Conservation (phyloP, 169 alveolate genomes). For the Cryptosporidium meleagridis region DNA sequence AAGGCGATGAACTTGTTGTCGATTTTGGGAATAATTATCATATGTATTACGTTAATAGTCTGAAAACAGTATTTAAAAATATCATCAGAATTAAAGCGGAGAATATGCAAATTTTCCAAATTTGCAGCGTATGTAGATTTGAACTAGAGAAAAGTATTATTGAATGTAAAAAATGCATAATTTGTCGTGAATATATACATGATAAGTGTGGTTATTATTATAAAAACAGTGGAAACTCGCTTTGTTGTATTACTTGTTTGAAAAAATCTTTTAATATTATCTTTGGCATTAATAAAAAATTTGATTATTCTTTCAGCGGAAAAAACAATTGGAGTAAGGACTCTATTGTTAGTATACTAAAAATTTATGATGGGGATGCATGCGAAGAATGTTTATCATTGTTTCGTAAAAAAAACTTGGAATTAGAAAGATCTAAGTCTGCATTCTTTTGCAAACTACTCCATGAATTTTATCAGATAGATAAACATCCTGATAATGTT, state of each 20-base stretch:
- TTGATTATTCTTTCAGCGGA: neutral
- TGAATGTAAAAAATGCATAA: slow-evolving; percentile 5
- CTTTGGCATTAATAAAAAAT: slow-evolving; percentile 26
- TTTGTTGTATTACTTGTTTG: slow-evolving; percentile 24
- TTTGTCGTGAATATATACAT: slow-evolving; percentile 22
- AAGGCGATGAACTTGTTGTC: slow-evolving; percentile 58
- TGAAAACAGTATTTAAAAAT: neutral
- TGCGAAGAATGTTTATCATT: slow-evolving; percentile 25
- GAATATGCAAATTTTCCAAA: neutral
- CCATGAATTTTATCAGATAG: slow-evolving; percentile 24
- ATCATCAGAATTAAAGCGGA: slow-evolving; percentile 4
- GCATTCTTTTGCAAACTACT: slow-evolving; percentile 21
- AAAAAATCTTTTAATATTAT: slow-evolving; percentile 23
- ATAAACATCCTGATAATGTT: slow-evolving; percentile 10
- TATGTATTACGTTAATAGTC: neutral
- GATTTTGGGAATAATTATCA: slow-evolving; percentile 57
- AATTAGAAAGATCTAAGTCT: slow-evolving; percentile 25
- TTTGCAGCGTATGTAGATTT: slow-evolving; percentile 43
- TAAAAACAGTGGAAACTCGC: neutral
- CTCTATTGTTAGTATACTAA: neutral
- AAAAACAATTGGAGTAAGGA: neutral
- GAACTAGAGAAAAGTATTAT: neutral
- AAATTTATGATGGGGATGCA: slow-evolving; percentile 24
- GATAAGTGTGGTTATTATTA: slow-evolving; percentile 37
- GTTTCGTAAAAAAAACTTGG: slow-evolving; percentile 1